A percentile compares a stretch with the other conserved stretches of the same genome.
Conservation (phyloP, 2,329 filamentous ascomycete genomes). For the Raffaelea arxii region DNA sequence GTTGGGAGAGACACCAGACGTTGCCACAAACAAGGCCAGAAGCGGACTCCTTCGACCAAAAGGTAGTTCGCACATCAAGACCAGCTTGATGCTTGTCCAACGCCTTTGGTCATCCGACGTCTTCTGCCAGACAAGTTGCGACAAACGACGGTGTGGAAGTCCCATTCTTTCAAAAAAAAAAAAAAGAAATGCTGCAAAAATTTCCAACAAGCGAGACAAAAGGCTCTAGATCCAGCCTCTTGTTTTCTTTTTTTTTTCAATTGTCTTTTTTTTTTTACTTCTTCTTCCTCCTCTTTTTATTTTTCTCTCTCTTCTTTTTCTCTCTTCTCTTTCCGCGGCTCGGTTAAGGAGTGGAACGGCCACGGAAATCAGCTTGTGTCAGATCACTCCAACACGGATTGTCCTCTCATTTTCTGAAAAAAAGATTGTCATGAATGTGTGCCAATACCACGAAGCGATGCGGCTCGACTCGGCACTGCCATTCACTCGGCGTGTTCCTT, state of each 20-base stretch:
- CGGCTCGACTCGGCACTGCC: no score
- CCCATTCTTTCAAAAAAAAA: no score
- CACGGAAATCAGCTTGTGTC: neutral
- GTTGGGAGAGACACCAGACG: neutral
- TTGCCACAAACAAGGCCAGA: neutral
- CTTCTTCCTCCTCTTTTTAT: neutral
- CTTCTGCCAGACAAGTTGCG: no score
- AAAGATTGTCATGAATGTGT: neutral
- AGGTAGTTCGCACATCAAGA: neutral
- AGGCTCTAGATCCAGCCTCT: neutral
- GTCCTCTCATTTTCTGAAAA: neutral
- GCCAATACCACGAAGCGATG: neutral
- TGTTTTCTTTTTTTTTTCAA: neutral
- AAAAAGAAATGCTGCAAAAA: neutral
- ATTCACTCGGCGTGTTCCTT: no score
- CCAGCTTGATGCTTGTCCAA: constrained; percentile 6
- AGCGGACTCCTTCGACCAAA: no score
- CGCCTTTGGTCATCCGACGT: no score
- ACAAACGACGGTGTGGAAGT: no score
- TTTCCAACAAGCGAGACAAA: no score
- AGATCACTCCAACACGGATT: neutral
- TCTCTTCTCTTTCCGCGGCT: constrained; percentile 3
- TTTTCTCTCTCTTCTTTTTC: constrained; percentile 1
- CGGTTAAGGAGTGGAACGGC: constrained; percentile 6
- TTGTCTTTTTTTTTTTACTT: neutral